Conservation (phyloP, 2,329 filamentous ascomycete genomes). For the Stachybotrys chlorohalonatus region DNA sequence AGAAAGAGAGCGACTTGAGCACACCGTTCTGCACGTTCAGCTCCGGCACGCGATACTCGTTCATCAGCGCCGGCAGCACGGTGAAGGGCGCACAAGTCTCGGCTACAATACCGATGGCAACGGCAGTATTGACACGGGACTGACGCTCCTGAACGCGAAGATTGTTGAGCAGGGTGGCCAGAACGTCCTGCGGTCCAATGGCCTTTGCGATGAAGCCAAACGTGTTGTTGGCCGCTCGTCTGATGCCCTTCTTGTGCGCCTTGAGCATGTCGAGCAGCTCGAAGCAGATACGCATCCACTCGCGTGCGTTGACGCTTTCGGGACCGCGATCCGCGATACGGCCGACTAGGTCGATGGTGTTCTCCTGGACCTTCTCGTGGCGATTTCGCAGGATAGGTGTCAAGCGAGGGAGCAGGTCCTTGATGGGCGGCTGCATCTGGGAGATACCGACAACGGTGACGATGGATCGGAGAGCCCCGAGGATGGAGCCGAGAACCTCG, state of each 20-base stretch:
- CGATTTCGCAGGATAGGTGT: constrained; percentile 98
- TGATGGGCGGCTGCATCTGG: constrained; percentile 97
- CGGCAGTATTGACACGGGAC: constrained; percentile 95
- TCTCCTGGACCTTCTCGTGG: constrained; percentile 98
- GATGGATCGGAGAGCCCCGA: constrained; percentile 89
- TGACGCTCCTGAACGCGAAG: constrained; percentile 94
- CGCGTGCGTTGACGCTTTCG: constrained; percentile 90
- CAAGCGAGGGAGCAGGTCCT: constrained; percentile 85
- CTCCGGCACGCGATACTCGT: constrained; percentile 96
- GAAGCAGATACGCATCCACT: constrained; percentile 99
- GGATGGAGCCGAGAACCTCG: constrained; percentile 91
- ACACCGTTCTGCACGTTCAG: constrained; percentile 99
- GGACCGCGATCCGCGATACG: constrained; percentile 96
- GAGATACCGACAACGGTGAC: constrained; percentile 97
- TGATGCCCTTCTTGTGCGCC: constrained; percentile 98
- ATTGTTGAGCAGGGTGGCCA: constrained; percentile 94
- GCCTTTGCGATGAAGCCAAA: constrained; percentile 99
- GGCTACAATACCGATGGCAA: constrained; percentile 96
- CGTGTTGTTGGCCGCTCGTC: constrained; percentile 96
- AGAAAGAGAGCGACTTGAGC: constrained; percentile 89
- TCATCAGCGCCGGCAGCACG: constrained; percentile 97
- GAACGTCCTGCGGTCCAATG: constrained; percentile 93
- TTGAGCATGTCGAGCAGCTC: constrained; percentile 99
- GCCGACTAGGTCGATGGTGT: constrained; percentile 95
- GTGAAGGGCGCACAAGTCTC: constrained; percentile 98